Evolutionary conservation across 345 rosid species (phyloP), one percentile per base, ranked within the genome.

Genomic region (Sisymbrium altissimum): DNA sequence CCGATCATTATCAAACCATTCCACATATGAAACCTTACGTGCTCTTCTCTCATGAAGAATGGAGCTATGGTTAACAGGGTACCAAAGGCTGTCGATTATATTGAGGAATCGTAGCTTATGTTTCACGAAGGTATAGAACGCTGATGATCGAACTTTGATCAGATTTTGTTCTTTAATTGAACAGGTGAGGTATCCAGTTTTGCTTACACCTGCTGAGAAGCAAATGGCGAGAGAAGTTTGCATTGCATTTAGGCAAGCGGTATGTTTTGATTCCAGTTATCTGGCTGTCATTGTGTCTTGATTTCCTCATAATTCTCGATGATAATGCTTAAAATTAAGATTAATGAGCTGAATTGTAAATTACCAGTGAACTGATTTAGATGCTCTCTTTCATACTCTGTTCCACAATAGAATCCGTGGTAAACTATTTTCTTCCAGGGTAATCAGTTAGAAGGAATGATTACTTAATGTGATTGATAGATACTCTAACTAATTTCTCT

Each of bases 161-260:
- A 48, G 5, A 5, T 44, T 54, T 53, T 74, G 15, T 52, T 77
- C 17, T 18, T 56, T 61, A 61, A 25, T 58, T 74, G 64, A 63
- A 80, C 87, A 92, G 96, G 92, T 92, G 64, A 84, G 97, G 74
- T 92, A 92, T 86, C 98, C 95, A 5, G 94, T 89, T 64, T 83
- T 92, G 64, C 79, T 96, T 72, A 90, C 96, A 74, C 96, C 98
- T 71, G 88, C 88, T 56, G 99, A 95, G 85, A 95, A 95, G 86
- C 97, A 95, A 83, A 95, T 95, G 98, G 93, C 99, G 9, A 86
- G 99, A 80, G 99, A 90, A 69, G 97, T 95, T 80, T 88, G 97
- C 86, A 81, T 87, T 32, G 98, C 99, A 39, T 95, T 95, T 85
- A 85, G 99, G 80, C 99, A 95, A 83, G 89, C 84, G 86, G 99